phyloP scores from a whole-genome alignment of 2,329 filamentous ascomycete species.

The Eutypa lata region DNA sequence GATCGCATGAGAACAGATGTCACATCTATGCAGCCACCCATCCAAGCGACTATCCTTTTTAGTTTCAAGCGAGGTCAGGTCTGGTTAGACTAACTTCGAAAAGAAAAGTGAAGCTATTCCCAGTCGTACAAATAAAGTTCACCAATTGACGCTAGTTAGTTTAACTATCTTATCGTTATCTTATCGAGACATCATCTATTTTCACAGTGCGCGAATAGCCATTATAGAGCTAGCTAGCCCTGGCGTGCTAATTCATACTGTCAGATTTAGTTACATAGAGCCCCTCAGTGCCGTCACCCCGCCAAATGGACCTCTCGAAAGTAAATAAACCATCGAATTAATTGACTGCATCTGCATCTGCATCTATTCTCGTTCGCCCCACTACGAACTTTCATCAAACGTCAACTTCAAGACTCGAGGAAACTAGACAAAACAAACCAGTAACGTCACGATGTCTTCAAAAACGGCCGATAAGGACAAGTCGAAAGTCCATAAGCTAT shows the following conservation, averaged over 20 bases:
- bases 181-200: neutral
- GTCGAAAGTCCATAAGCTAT: conserved; percentile 92
- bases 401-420: neutral
- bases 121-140: neutral
- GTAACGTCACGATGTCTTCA: conserved; percentile 20
- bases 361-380: neutral
- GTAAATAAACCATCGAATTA: neutral
- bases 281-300: neutral
- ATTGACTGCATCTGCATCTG: no score
- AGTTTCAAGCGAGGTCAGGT: no score
- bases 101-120: neutral
- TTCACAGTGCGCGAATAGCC: neutral
- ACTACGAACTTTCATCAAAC: neutral
- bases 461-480: conserved; percentile 55
- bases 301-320: neutral
- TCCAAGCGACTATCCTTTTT: conserved; percentile 29
- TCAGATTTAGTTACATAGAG: no score
- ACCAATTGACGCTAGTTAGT: neutral
- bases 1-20: conserved; percentile 25
- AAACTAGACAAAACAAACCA: neutral
- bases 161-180: neutral
- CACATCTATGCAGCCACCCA: conserved; percentile 26
- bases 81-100: neutral
- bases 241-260: no score
- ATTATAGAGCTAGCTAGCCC: no score